Percentiles rank a stretch among this genome's conserved stretches.
Conservation (phyloP, 73 alveolate species). For the Paramecium primaurelia region DNA sequence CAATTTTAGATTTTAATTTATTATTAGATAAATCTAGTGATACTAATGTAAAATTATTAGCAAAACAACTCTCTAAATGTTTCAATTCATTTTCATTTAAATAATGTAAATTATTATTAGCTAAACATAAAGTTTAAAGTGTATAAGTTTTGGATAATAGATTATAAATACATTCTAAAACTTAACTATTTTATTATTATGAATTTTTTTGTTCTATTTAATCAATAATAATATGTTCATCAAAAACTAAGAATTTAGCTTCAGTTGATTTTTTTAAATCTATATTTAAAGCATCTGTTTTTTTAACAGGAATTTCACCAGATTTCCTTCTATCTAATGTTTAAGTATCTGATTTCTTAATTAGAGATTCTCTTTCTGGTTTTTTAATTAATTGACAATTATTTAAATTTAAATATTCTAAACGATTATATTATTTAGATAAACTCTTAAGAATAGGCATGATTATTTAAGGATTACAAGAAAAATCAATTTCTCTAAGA, state of each 20-base stretch:
- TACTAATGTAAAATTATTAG: neutral
- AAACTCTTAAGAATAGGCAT: neutral
- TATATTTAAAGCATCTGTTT: neutral
- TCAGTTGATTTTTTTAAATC: neutral
- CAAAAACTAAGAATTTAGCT: neutral
- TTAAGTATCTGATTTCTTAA: neutral
- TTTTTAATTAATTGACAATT: neutral
- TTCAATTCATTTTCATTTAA: neutral
- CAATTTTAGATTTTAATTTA: neutral
- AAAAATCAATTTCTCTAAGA: neutral
- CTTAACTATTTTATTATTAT: neutral
- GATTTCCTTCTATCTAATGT: neutral
- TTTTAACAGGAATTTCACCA: neutral
- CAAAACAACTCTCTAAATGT: neutral
- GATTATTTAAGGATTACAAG: neutral
- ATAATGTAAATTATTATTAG: neutral
- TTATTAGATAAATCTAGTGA: neutral
- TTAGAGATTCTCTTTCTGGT: neutral
- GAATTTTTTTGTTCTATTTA: neutral
- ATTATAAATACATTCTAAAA: neutral
- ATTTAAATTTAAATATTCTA: neutral
- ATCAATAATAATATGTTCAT: neutral
- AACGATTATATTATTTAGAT: neutral
- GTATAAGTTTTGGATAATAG: neutral
- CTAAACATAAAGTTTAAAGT: neutral